phyloP scores from a whole-genome alignment of 2,329 filamentous ascomycete genomes.

The Sclerotinia sclerotiorum region DNA sequence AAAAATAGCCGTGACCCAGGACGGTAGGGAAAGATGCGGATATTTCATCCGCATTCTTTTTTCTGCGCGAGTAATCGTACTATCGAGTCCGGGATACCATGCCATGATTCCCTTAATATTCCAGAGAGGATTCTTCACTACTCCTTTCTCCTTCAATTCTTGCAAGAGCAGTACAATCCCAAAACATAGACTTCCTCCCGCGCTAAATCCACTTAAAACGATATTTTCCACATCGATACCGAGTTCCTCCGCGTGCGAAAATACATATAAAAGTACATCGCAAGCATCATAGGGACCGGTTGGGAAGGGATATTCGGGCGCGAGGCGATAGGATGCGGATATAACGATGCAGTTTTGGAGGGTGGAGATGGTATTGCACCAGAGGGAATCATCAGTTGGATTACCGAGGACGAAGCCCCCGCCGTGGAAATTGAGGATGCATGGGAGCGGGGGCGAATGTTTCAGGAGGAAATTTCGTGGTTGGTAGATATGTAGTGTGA shows the following conservation, averaged over 20 bases:
- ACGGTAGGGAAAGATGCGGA: background rate
- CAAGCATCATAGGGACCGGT: constrained; percentile 46
- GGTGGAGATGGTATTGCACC: constrained; percentile 42
- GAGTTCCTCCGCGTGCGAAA: constrained; percentile 29
- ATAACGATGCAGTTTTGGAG: constrained; percentile 44
- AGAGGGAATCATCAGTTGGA: constrained; percentile 40
- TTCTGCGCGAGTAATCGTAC: constrained; percentile 23
- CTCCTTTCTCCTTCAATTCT: constrained; percentile 15
- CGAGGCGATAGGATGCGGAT: constrained; percentile 47
- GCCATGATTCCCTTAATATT: constrained; percentile 10
- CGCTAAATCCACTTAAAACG: constrained; percentile 49
- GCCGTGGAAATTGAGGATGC: constrained; percentile 43
- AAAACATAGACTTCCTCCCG: constrained; percentile 43
- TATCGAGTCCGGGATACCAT: constrained; percentile 22
- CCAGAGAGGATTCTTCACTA: constrained; percentile 2
- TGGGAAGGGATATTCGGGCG: constrained; percentile 50
- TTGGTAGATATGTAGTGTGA: constrained; percentile 19
- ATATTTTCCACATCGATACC: constrained; percentile 35
- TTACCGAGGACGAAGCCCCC: constrained; percentile 42
- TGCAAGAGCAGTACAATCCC: constrained; percentile 25
- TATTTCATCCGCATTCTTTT: constrained; percentile 14
- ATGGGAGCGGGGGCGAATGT: constrained; percentile 26
- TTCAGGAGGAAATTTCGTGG: background rate
- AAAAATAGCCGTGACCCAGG: constrained; percentile 24
- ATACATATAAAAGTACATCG: constrained; percentile 47